phyloP scores from a whole-genome alignment of 805 yeast species.

The Groenewaldozyma salmanticensis region DNA sequence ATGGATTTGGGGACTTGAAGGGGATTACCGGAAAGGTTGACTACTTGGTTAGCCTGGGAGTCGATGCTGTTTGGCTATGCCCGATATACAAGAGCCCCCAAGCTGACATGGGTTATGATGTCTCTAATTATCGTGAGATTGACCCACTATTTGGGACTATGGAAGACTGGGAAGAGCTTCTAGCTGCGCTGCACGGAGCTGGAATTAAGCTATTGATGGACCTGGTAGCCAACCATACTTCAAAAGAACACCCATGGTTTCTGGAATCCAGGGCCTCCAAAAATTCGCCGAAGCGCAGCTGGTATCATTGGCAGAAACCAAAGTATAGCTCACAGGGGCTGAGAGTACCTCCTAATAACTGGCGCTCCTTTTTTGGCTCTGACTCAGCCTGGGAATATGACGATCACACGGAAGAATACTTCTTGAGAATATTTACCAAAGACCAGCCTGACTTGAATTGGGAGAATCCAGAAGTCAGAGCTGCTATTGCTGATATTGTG shows the following conservation, averaged over 20 bases:
- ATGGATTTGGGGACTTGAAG: slow-evolving; percentile 48
- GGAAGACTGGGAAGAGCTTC: slow-evolving; percentile 42
- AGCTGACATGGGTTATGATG: slow-evolving; percentile 57
- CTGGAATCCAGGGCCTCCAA: slow-evolving; percentile 43
- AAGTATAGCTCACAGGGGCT: slow-evolving; percentile 36
- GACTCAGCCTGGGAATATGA: slow-evolving; percentile 52
- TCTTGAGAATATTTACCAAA: slow-evolving; percentile 42
- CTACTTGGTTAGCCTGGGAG: slow-evolving; percentile 41
- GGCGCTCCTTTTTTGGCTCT: slow-evolving; percentile 37
- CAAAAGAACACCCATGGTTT: slow-evolving; percentile 49
- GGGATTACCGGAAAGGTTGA: slow-evolving; percentile 46
- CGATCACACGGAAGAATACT: slow-evolving; percentile 46
- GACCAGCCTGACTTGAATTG: slow-evolving; percentile 56
- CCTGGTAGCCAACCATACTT: slow-evolving; percentile 51
- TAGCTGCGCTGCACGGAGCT: slow-evolving; percentile 37
- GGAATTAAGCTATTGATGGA: slow-evolving; percentile 46
- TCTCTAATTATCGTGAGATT: slow-evolving; percentile 43
- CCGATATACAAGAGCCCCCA: slow-evolving; percentile 52
- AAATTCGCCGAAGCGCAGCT: slow-evolving; percentile 46
- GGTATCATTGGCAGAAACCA: slow-evolving; percentile 51
- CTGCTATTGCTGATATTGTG: slow-evolving; percentile 35
- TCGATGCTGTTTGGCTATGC: slow-evolving; percentile 46
- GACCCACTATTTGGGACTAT: slow-evolving; percentile 45
- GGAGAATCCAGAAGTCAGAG: slow-evolving; percentile 37
- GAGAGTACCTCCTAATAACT: slow-evolving; percentile 48